These are phyloP conservation scores for Epicoccum nigrum DNA, from an alignment of 2,329 filamentous ascomycete genomes.

Conservation along the genomic window DNA sequence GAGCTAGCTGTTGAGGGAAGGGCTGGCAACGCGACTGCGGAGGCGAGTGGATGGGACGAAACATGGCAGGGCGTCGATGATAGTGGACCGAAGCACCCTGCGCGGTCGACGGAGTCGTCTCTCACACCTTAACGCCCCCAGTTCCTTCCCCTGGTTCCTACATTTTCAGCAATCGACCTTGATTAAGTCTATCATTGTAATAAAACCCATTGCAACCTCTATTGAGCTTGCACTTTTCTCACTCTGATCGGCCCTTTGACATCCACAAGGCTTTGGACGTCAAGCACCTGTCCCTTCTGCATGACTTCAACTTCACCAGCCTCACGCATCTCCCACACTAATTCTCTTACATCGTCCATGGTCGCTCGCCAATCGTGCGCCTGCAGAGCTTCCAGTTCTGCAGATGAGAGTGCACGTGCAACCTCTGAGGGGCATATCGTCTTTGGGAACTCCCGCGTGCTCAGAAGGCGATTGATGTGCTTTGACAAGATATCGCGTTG, in stretches of 20 bases:
- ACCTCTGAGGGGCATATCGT: slow-evolving; percentile 61
- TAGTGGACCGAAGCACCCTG: slow-evolving; percentile 43
- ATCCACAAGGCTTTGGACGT: slow-evolving; percentile 42
- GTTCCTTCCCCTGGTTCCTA: neutral
- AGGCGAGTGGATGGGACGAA: slow-evolving; percentile 43
- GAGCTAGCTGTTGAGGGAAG: slow-evolving; percentile 49
- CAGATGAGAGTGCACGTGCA: slow-evolving; percentile 51
- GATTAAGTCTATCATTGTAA: slow-evolving; percentile 12
- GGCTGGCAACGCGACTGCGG: slow-evolving; percentile 41
- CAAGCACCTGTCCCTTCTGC: slow-evolving; percentile 54
- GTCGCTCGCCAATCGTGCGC: slow-evolving; percentile 53
- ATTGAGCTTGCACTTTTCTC: slow-evolving; percentile 26
- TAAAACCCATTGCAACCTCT: neutral
- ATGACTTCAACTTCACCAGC: slow-evolving; percentile 55
- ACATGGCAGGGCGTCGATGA: slow-evolving; percentile 48
- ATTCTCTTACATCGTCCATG: slow-evolving; percentile 53
- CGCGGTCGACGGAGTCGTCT: neutral
- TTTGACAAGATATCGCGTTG: slow-evolving; percentile 22
- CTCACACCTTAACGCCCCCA: neutral
- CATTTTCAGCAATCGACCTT: neutral
- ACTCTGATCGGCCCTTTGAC: slow-evolving; percentile 57
- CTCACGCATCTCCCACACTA: slow-evolving; percentile 52
- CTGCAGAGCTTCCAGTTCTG: slow-evolving; percentile 45
- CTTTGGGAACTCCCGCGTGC: slow-evolving; percentile 51
- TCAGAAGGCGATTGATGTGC: slow-evolving; percentile 39